phyloP scores from a whole-genome alignment of 169 alveolate genomes.

The Plasmodium gaboni region DNA sequence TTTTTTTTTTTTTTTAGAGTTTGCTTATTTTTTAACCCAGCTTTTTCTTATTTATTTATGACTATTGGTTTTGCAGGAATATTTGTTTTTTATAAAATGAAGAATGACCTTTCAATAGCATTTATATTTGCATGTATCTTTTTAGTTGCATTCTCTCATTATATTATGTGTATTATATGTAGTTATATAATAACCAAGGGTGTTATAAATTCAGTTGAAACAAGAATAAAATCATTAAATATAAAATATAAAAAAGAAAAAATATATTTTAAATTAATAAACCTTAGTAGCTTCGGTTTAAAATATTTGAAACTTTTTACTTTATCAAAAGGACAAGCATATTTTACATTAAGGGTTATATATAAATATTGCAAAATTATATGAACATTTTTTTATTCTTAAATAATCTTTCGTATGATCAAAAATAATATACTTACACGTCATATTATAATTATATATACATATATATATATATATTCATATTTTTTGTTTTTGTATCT shows the following conservation, averaged over 20 bases:
- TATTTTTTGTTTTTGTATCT: too few species aligned
- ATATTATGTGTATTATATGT: constrained; percentile 34
- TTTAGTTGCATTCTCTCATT: constrained; percentile 37
- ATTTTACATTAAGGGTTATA: constrained; percentile 47
- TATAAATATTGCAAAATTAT: constrained; percentile 39
- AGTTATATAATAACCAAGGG: constrained; percentile 47
- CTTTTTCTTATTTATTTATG: constrained; percentile 35
- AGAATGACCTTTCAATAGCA: constrained; percentile 4
- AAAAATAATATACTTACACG: too few species aligned
- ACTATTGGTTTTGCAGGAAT: constrained; percentile 6
- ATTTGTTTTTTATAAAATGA: not conserved
- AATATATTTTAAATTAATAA: constrained; percentile 58
- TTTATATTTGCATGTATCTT: constrained; percentile 40
- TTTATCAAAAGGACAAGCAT: not conserved
- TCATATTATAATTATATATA: too few species aligned
- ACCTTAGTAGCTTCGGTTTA: constrained; percentile 37
- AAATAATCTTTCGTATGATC: too few species aligned
- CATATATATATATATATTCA: too few species aligned
- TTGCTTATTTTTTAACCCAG: constrained; percentile 30
- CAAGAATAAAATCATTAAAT: constrained; percentile 18
- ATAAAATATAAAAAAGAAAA: constrained; percentile 41
- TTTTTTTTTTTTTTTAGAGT: constrained; percentile 9
- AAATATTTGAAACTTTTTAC: constrained; percentile 43
- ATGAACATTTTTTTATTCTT: not conserved
- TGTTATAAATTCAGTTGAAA: constrained; percentile 29